Evolutionary conservation across 495 filamentous ascomycete genomes (phyloP), one percentile per base, ranked within the genome.

Genomic region (Parachaetomium inaequale): DNA sequence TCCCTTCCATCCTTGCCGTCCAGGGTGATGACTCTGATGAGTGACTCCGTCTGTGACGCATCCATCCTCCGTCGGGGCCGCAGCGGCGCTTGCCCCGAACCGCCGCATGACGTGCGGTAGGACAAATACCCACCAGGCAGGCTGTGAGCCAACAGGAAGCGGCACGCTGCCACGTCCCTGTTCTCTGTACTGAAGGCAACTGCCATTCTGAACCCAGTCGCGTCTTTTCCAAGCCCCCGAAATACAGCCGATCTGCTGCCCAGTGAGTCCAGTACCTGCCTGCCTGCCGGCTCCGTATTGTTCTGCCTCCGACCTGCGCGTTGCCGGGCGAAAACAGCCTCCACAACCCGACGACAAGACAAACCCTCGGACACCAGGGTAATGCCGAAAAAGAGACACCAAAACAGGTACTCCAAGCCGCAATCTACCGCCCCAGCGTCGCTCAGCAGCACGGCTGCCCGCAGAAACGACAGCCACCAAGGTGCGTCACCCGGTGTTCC

Each of bases 341-440:
- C n/a, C n/a, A n/a, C 17, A 32, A 28, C 6, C 34, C 5, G 7
- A 15, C 19, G 36, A 46, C 14, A 55, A 59, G 3, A 42, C 40
- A 31, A n/a, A 23, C 21, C 23, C 11, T 15, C 19, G 29, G 29
- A 34, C 51, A 8, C 50, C 42, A 31, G 59, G 52, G 59, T 56
- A 55, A 84, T 84, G 82, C 80, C 82, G 69, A 84, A 84, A 75
- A 83, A 82, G 76, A 73, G 79, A 74, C 72, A 76, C 51, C 70
- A 75, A 50, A 72, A 76, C 52, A 70, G 64, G 65, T 83, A 77
- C 58, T 80, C 80, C 47, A 84, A 84, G 54, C 81, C 81, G 45
- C 79, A 74, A 60, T 79, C 78, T 46, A 79, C 81, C 23, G 76
- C 78, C 21, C 79, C 79, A 46, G 71, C 77, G 58, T 76, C 72